Conservation (phyloP, 2,329 filamentous ascomycete species). For the Nannizziopsis arthrosporioides region DNA sequence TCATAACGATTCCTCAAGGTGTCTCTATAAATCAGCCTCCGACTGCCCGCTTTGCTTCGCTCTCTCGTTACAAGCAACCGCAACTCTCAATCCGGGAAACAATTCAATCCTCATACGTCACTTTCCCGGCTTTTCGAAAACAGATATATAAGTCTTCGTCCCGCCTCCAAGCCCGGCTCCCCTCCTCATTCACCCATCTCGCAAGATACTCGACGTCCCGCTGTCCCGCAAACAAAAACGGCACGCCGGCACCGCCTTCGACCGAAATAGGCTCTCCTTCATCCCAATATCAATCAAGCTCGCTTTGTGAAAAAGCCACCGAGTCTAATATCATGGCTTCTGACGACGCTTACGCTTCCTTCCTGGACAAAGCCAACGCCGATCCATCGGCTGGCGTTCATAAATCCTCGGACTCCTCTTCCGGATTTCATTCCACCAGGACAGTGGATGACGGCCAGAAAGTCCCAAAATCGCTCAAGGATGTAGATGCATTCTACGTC, state of each 20-base stretch:
- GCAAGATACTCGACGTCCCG: too few species aligned
- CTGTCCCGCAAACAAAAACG: too few species aligned
- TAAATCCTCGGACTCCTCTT: slow-evolving; percentile 14
- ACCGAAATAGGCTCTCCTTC: neutral
- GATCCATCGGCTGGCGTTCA: slow-evolving; percentile 37
- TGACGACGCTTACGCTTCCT: slow-evolving; percentile 72
- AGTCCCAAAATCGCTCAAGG: slow-evolving; percentile 50
- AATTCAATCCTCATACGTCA: neutral
- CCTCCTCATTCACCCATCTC: neutral
- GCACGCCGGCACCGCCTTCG: too few species aligned
- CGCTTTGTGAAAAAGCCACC: neutral
- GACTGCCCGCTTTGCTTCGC: neutral
- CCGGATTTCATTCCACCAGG: slow-evolving; percentile 9
- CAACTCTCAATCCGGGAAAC: neutral
- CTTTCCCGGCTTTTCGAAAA: neutral
- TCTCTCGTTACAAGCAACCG: neutral
- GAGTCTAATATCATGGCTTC: slow-evolving; percentile 36
- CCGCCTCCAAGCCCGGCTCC: slow-evolving; percentile 1
- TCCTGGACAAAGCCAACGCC: slow-evolving; percentile 76
- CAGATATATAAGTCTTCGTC: too few species aligned
- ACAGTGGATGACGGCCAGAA: slow-evolving; percentile 32
- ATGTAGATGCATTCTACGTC: slow-evolving; percentile 54
- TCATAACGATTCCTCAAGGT: neutral
- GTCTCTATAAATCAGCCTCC: neutral
- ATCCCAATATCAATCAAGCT: neutral